Percentiles rank a stretch among this genome's conserved stretches.
Evolutionary conservation across 768 basidiomycete species (phyloP).

Genomic region (Lactarius psammicola): DNA sequence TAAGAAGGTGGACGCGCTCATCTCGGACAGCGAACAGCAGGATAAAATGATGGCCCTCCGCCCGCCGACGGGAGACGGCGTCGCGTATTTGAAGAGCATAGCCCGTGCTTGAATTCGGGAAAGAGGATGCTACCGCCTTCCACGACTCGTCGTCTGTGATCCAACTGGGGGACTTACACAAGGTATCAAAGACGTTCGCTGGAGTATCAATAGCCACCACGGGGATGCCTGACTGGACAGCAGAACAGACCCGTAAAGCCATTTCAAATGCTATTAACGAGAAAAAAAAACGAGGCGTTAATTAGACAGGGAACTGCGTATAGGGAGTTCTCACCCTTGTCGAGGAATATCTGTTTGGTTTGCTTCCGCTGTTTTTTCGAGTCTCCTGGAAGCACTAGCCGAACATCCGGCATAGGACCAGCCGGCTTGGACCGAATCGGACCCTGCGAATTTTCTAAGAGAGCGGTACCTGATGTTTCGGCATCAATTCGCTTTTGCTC

Average conservation of each 20-base stretch:
- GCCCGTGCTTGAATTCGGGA: constrained; percentile 55
- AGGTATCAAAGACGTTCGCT: constrained; percentile 55
- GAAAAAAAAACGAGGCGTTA: neutral
- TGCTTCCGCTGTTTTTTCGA: constrained; percentile 72
- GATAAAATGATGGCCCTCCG: constrained; percentile 61
- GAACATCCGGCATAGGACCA: constrained; percentile 45
- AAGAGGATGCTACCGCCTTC: constrained; percentile 54
- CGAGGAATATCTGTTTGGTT: constrained; percentile 64
- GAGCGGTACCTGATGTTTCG: constrained; percentile 55
- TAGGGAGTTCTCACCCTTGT: constrained; percentile 51
- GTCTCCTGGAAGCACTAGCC: constrained; percentile 66
- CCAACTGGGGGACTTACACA: constrained; percentile 61
- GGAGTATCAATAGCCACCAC: constrained; percentile 73
- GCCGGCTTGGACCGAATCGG: constrained; percentile 39
- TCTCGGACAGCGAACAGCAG: constrained; percentile 67
- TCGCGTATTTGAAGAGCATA: constrained; percentile 73
- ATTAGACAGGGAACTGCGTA: neutral
- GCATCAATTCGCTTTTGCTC: constrained; percentile 78
- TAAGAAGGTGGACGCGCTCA: constrained; percentile 63
- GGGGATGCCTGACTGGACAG: constrained; percentile 59
- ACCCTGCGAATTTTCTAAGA: constrained; percentile 41
- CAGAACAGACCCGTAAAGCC: constrained; percentile 53
- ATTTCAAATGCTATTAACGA: constrained; percentile 60
- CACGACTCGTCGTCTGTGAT: constrained; percentile 73
- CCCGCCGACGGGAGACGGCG: constrained; percentile 56